Conservation (phyloP, 495 filamentous ascomycete species). For the Penicillium silybi region DNA sequence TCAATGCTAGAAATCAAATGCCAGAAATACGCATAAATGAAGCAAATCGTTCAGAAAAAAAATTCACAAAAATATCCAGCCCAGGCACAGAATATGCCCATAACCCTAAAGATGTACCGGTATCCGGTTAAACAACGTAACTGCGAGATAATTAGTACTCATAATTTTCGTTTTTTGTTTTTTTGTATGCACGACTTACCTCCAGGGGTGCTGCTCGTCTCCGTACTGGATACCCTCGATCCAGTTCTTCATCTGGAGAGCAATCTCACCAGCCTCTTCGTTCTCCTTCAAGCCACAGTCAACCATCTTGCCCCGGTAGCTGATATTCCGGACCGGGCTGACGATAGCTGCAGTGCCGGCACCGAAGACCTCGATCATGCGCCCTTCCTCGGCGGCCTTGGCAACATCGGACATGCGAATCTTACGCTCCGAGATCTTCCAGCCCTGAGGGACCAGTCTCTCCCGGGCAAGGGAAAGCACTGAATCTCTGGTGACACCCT, state of each 20-base stretch:
- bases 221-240: slow-evolving; percentile 94
- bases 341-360: slow-evolving; percentile 77
- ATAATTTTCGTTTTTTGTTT: background rate
- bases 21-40: background rate
- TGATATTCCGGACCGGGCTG: slow-evolving; percentile 78
- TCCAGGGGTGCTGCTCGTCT: slow-evolving; percentile 85
- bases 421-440: slow-evolving; percentile 83
- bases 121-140: slow-evolving; percentile 23
- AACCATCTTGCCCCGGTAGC: slow-evolving; percentile 74
- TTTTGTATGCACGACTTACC: slow-evolving; percentile 35
- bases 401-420: slow-evolving; percentile 81
- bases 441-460: slow-evolving; percentile 76
- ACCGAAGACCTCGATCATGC: slow-evolving; percentile 89
- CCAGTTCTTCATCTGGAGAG: slow-evolving; percentile 87
- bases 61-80: background rate
- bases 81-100: background rate
- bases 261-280: slow-evolving; percentile 83
- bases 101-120: background rate
- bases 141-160: slow-evolving; percentile 21
- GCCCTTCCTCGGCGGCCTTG: slow-evolving; percentile 75
- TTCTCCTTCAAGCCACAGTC: slow-evolving; percentile 71
- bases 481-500: slow-evolving; percentile 88
- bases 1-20: background rate
- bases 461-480: slow-evolving; percentile 80
- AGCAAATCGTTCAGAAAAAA: background rate